Conservation (phyloP, 495 filamentous ascomycete genomes). For the Penicillium canescens region DNA sequence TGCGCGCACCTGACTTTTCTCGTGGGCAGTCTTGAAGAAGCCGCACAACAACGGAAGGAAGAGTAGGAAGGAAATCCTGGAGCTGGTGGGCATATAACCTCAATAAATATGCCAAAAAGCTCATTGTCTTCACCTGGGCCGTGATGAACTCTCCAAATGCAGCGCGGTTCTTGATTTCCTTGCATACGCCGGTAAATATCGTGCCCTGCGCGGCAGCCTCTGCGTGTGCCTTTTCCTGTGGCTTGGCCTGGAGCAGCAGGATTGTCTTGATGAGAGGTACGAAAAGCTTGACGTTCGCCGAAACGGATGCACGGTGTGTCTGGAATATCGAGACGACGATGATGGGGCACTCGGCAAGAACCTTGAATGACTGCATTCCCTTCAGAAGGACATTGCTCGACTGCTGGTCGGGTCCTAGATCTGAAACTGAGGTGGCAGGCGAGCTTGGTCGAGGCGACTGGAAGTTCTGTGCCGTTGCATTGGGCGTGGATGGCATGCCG, state of each 20-base stretch:
- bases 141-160: constrained; percentile 98
- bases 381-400: constrained; percentile 75
- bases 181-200: constrained; percentile 91
- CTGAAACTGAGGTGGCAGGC: constrained; percentile 75
- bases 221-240: constrained; percentile 87
- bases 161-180: constrained; percentile 87
- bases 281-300: constrained; percentile 85
- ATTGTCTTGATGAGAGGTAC: constrained; percentile 92
- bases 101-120: constrained; percentile 92
- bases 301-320: constrained; percentile 75
- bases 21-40: constrained; percentile 91
- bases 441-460: constrained; percentile 89
- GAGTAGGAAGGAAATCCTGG: constrained; percentile 80
- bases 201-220: constrained; percentile 73
- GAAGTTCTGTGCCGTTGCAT: constrained; percentile 67
- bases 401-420: constrained; percentile 78
- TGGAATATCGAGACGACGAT: constrained; percentile 99
- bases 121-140: constrained; percentile 99
- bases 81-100: constrained; percentile 85
- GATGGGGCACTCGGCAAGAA: constrained; percentile 95
- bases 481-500: constrained; percentile 74
- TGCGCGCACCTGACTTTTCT: constrained; percentile 89
- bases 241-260: constrained; percentile 83
- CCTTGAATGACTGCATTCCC: constrained; percentile 99
- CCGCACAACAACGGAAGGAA: constrained; percentile 90